Percentiles rank a stretch among this genome's conserved stretches.
These are phyloP conservation scores for Aspergillus fischeri DNA, from an alignment of 2,329 filamentous ascomycete species.

Conservation along the genomic window DNA sequence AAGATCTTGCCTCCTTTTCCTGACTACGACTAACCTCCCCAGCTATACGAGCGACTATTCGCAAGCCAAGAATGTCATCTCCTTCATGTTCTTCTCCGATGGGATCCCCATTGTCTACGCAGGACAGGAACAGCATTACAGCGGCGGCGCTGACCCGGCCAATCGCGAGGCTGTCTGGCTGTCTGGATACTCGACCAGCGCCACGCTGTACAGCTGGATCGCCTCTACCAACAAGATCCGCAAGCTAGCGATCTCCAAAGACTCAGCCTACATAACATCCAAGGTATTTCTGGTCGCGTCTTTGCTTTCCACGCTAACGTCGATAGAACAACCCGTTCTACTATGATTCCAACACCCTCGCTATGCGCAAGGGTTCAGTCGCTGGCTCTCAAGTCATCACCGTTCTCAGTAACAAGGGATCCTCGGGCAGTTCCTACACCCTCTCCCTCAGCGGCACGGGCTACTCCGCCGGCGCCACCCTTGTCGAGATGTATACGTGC, in stretches of 20 bases:
- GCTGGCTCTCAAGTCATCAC: conserved; percentile 38
- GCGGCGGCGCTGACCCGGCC: conserved; percentile 45
- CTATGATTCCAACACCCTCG: conserved; percentile 40
- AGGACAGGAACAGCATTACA: conserved; percentile 60
- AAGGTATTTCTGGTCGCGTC: conserved; percentile 12
- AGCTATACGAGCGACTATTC: conserved; percentile 19
- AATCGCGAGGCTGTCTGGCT: conserved; percentile 56
- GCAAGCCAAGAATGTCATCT: conserved; percentile 57
- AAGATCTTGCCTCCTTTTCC: not conserved
- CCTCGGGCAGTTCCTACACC: conserved; percentile 17
- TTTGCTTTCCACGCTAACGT: not conserved
- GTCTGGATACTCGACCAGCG: conserved; percentile 45
- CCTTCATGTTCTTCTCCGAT: conserved; percentile 54
- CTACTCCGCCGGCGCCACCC: conserved; percentile 17
- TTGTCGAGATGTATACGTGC: conserved; percentile 38
- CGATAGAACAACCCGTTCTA: conserved; percentile 37
- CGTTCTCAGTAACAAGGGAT: conserved; percentile 42
- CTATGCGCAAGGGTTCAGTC: conserved; percentile 33
- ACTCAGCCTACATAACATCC: conserved; percentile 37
- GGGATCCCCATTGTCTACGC: conserved; percentile 64
- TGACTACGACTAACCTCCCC: not conserved
- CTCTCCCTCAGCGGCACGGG: conserved; percentile 20
- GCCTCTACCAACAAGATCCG: conserved; percentile 49
- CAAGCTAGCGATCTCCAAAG: conserved; percentile 34
- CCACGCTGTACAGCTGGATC: conserved; percentile 48